A percentile compares a stretch with the other conserved stretches of the same genome.
Conservation (phyloP, 2,329 filamentous ascomycete species). For the Xylariaceae sp. region DNA sequence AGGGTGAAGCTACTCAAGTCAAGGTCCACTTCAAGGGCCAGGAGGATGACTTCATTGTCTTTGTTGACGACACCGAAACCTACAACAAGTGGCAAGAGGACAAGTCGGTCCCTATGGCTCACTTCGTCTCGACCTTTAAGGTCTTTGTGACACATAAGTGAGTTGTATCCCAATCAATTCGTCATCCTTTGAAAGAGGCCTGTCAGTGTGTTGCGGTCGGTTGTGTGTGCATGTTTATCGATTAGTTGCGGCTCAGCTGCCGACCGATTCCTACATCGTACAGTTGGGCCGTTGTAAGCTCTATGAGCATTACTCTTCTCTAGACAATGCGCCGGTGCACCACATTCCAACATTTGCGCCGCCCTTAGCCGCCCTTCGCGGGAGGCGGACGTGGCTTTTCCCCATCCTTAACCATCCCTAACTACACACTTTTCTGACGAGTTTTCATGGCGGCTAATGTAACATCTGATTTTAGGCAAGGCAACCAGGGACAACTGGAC, state of each 20-base stretch:
- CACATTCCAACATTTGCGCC: not conserved
- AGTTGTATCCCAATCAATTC: conserved; percentile 31
- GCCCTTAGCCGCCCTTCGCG: conserved; percentile 7
- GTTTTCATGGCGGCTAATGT: conserved; percentile 16
- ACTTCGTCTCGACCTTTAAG: conserved; percentile 86
- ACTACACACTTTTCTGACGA: no score
- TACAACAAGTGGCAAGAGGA: conserved; percentile 82
- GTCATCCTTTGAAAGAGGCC: no score
- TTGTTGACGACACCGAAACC: conserved; percentile 54
- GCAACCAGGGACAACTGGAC: conserved; percentile 75
- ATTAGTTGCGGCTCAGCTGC: not conserved
- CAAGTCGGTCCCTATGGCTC: conserved; percentile 70
- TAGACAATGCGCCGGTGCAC: no score
- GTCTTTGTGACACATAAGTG: conserved; percentile 88
- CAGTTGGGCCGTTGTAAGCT: conserved; percentile 10
- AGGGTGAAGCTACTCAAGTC: conserved; percentile 64
- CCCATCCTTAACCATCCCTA: no score
- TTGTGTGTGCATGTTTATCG: no score
- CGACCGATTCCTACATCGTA: not conserved
- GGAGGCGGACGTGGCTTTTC: not conserved
- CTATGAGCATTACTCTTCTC: not conserved
- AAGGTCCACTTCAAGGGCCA: conserved; percentile 85
- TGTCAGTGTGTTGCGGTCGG: no score
- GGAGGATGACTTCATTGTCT: conserved; percentile 55
- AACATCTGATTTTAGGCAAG: conserved; percentile 58